A percentile compares a stretch with the other conserved stretches of the same genome.
Evolutionary conservation across 2,329 filamentous ascomycete species (phyloP).

Genomic region (Claviceps sp.): DNA sequence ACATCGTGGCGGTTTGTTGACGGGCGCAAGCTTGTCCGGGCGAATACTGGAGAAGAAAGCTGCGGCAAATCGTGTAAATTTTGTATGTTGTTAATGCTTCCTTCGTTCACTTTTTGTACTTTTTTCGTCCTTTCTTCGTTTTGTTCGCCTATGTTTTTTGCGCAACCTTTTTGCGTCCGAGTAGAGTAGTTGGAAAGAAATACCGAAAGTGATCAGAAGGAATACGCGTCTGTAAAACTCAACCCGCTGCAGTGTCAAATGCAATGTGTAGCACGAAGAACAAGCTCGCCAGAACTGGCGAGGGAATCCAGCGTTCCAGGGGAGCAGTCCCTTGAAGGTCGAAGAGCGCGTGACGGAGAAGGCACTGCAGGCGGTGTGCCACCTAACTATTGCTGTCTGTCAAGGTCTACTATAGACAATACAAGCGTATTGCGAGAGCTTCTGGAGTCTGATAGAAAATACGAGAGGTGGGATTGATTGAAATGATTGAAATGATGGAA

Average conservation of each 20-base stretch:
- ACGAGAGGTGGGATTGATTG: too few relatives aligned
- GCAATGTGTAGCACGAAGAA: too few relatives aligned
- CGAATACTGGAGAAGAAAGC: background rate
- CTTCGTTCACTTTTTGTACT: too few relatives aligned
- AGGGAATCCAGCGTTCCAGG: background rate
- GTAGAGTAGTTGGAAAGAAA: background rate
- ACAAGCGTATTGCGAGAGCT: too few relatives aligned
- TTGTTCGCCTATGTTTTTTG: too few relatives aligned
- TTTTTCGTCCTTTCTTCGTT: too few relatives aligned
- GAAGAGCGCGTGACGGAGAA: background rate
- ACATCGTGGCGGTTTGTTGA: conserved; percentile 15
- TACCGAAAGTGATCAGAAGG: background rate
- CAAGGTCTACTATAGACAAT: too few relatives aligned
- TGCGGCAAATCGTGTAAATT: background rate
- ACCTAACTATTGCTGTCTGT: too few relatives aligned
- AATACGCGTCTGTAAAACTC: background rate
- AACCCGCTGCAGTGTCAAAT: background rate
- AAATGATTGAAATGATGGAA: too few relatives aligned
- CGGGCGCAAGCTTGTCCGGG: background rate
- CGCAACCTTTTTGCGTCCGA: too few relatives aligned
- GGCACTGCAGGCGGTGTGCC: background rate
- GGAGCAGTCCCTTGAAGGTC: background rate
- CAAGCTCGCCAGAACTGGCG: background rate
- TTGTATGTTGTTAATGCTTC: too few relatives aligned
- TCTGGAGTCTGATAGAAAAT: too few relatives aligned